Base-by-base conservation (phyloP, 164 flowering plant genomes). In the Magnolia changhungtana region DNA sequence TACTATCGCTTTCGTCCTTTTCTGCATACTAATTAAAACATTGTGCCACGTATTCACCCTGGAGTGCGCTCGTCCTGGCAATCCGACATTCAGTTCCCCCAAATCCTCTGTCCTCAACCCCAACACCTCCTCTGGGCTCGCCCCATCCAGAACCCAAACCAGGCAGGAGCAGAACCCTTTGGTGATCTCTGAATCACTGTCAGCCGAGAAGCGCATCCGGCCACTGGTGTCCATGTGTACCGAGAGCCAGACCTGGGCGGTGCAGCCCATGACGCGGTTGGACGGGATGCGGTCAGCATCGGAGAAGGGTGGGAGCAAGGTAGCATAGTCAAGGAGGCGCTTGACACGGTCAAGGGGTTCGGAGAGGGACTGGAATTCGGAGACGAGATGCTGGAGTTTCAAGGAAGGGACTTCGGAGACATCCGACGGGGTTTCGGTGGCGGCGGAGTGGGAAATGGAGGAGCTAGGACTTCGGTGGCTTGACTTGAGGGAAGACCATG, bases 21-120 rank as follows among this genome's bases (percentile, higher is more conserved):
- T 95, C 85, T 92, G 95, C 97, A 96, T 92, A 71, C 89, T 84
- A 10, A 96, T 71, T 88, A 96, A 83, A 73, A 96, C 93, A 80
- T 94, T 95, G 72, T 90, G 87, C 99, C 98, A 96, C 31, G 99
- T 91, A 76, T 92, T 96, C 23, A 81, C 90, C 77, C 98, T 88
- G 6, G 97, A 91, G 52, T 76, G 77, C 2, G 79, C 85, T 31
- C 82, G 71, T 9, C 87, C 88, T 14, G 81, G 76, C 71, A 90
- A 78, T 2, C 91, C 96, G 10, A 91, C 92, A 80, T 86, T 90
- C 82, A 95, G 52, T 3, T 81, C 78, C 49, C 74, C 90, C 83
- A 95, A 83, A 84, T 95, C 95, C 66, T 88, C 97, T 4, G 92
- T 87, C 80, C 74, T 86, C 86, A 94, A 55, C 67, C 63, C 65